A percentile compares a stretch with the other conserved stretches of the same genome.
These are phyloP conservation scores for Colletotrichum tropicale DNA, from an alignment of 2,329 filamentous ascomycete species.

Conservation along the genomic window DNA sequence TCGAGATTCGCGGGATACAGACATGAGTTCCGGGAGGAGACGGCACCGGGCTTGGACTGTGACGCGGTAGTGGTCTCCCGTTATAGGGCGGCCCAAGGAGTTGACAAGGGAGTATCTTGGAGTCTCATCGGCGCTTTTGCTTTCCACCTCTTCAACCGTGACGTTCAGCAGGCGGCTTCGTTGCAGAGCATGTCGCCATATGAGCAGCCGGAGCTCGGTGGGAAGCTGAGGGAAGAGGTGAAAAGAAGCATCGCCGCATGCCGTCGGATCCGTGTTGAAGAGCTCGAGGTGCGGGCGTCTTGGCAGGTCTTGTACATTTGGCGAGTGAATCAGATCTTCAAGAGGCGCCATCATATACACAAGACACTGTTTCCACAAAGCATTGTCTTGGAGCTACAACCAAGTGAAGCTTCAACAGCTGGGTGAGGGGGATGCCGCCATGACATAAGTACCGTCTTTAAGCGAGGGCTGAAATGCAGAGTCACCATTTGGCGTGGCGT, in stretches of 20 bases:
- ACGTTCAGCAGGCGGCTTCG: neutral
- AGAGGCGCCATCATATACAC: neutral
- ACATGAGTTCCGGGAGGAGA: neutral
- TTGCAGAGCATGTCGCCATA: neutral
- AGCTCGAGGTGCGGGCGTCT: conserved; percentile 7
- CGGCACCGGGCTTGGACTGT: neutral
- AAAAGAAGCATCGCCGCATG: neutral
- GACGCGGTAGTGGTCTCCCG: neutral
- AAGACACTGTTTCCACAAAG: neutral
- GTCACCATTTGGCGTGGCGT: neutral
- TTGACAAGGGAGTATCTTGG: neutral
- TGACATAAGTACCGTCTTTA: neutral
- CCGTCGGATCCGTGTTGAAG: neutral
- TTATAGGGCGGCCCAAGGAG: neutral
- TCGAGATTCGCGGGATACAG: neutral
- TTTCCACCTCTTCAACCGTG: neutral
- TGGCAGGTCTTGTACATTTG: neutral
- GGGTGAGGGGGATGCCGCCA: neutral
- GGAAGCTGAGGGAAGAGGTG: neutral
- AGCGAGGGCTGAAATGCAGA: neutral
- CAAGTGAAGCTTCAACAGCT: neutral
- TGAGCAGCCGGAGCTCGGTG: neutral
- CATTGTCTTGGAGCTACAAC: neutral
- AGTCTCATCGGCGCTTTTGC: too few relatives aligned
- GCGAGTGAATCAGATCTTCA: neutral